Evolutionary conservation across 495 filamentous ascomycete genomes (phyloP), one percentile per base, ranked within the genome.

Genomic region (Penicillium roqueforti): DNA sequence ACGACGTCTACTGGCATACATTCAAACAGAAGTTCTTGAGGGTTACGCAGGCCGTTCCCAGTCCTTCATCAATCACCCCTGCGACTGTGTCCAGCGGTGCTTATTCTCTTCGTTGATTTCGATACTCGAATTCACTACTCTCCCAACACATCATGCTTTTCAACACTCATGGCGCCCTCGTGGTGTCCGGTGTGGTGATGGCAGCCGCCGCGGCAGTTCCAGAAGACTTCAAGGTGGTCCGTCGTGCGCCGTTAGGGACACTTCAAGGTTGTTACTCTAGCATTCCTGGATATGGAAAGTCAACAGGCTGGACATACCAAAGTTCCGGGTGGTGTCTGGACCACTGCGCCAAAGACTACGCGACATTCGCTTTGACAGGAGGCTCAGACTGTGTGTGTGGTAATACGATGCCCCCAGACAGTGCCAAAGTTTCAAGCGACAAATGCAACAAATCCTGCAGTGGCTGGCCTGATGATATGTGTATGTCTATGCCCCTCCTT

Each of bases 11-110:
- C 53, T 47, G 29, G 13, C 40, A 50, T 51, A 51, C 23, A 34
- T 39, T 13, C 25, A 40, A 51, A 40, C 16, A 48, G 54, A 66
- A 59, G 59, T 59, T 66, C 47, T 25, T 45, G 62, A 73, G 69
- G 75, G 69, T 68, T 68, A 74, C 75, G 75, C 75, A 28, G 75
- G 75, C 67, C 75, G 75, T 77, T 65, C 68, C 74, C 69, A 56
- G 31, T 63, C 60, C 53, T 68, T 71, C 65, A 20, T n/a, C 41
- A 42, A 57, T 54, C 51, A 52, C 47, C 55, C 53, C 38, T 56
- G 36, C 43, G 51, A 65, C 62, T 59, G 63, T 56, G 60, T 66
- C 60, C 62, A 59, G 57, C 54, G 55, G 51, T 63, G 53, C 47
- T 57, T 51, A 14, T 28, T 46, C 48, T 51, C 28, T 5, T 19